Evolutionary conservation across 2,329 filamentous ascomycete species (phyloP).

Genomic region (Laburnicola sp.): DNA sequence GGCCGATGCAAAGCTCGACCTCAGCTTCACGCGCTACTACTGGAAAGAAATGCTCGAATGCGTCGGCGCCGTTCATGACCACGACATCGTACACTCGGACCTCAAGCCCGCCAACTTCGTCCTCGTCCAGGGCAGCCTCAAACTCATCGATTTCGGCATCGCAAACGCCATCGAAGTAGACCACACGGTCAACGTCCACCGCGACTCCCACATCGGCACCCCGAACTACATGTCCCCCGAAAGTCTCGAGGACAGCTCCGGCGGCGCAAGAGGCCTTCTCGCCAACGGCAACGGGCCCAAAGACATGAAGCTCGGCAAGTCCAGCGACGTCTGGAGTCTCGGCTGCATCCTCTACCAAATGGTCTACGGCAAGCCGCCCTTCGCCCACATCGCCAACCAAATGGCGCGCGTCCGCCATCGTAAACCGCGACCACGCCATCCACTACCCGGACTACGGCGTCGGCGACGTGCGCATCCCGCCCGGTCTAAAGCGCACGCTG

Average conservation of each 20-base stretch:
- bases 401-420: constrained; percentile 84
- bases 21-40: constrained; percentile 92
- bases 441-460: constrained; percentile 71
- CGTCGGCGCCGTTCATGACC: constrained; percentile 81
- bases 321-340: constrained; percentile 92
- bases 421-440: constrained; percentile 74
- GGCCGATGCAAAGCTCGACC: constrained; percentile 72
- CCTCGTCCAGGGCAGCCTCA: constrained; percentile 83
- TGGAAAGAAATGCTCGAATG: constrained; percentile 99
- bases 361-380: constrained; percentile 95
- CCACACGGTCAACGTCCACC: constrained; percentile 95
- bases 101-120: constrained; percentile 98
- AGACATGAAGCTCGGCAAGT: constrained; percentile 93
- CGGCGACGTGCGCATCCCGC: constrained; percentile 62
- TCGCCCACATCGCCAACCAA: constrained; percentile 86
- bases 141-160: constrained; percentile 98
- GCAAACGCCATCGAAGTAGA: constrained; percentile 95
- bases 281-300: constrained; percentile 55
- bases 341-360: constrained; percentile 98
- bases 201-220: constrained; percentile 91
- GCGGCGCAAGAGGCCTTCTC: constrained; percentile 50
- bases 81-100: constrained; percentile 95
- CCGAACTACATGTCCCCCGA: constrained; percentile 99
- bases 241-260: constrained; percentile 85
- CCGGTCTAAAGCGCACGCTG: constrained; percentile 59